phyloP scores from a whole-genome alignment of 1,139 yeast genomes.

The Suhomyces wounanorum region DNA sequence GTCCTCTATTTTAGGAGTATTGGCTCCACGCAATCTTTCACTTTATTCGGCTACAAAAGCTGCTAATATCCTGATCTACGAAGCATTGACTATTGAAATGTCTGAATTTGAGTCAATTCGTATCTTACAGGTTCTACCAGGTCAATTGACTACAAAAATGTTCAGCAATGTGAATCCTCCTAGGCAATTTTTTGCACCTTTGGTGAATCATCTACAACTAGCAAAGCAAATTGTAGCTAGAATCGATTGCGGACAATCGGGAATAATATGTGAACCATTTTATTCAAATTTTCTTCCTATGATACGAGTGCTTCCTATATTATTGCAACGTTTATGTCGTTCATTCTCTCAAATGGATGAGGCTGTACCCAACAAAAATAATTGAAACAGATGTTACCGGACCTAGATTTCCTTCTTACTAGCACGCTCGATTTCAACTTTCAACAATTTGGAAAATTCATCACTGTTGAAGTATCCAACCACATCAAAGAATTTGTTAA shows the following conservation, averaged over 20 bases:
- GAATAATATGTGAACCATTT: constrained; percentile 56
- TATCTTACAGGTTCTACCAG: constrained; percentile 59
- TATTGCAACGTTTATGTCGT: constrained; percentile 48
- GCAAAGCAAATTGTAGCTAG: constrained; percentile 45
- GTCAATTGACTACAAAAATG: constrained; percentile 66
- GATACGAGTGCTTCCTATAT: constrained; percentile 54
- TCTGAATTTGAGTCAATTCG: constrained; percentile 30
- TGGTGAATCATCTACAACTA: constrained; percentile 45
- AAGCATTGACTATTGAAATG: constrained; percentile 56
- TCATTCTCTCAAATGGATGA: constrained; percentile 57
- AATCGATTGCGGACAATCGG: constrained; percentile 51
- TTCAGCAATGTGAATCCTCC: constrained; percentile 63
- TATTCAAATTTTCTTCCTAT: constrained; percentile 61
- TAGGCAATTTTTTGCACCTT: constrained; percentile 64
- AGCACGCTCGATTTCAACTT: constrained; percentile 25
- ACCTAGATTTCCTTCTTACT: constrained; percentile 11
- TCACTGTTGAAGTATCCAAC: constrained; percentile 49
- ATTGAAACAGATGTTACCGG: neutral
- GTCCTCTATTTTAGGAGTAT: constrained; percentile 68
- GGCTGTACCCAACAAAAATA: constrained; percentile 7
- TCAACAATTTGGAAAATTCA: constrained; percentile 36
- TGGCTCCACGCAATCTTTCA: constrained; percentile 70
- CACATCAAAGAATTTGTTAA: constrained; percentile 48
- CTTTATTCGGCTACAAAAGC: constrained; percentile 70
- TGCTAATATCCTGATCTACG: constrained; percentile 59